Conservation (phyloP, 176 grass and related monocot species). For the Typha latifolia region DNA sequence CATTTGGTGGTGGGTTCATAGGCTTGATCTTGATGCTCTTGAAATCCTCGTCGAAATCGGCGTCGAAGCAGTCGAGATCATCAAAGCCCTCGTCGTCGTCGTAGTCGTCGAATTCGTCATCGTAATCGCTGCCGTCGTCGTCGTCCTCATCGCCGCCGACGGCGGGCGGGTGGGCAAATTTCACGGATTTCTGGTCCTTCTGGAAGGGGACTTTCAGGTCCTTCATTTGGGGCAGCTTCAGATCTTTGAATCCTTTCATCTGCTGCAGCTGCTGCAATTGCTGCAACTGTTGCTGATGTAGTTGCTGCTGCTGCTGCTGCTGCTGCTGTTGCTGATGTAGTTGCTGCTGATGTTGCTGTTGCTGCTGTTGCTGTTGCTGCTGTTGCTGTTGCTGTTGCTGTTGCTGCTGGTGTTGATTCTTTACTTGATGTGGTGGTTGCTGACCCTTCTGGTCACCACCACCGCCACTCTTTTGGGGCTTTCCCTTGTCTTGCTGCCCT, state of each 20-base stretch:
- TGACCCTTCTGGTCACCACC: neutral
- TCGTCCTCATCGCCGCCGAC: neutral
- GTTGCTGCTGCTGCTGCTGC: constrained; percentile 20
- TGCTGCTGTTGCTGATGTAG: constrained; percentile 45
- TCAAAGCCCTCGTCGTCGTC: neutral
- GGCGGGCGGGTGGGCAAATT: constrained; percentile 29
- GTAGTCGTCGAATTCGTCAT: constrained; percentile 11
- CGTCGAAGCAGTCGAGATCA: neutral
- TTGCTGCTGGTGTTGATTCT: too few species aligned
- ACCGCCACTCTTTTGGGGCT: constrained; percentile 24
- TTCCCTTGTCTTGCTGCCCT: neutral
- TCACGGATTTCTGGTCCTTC: constrained; percentile 55
- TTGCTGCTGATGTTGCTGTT: constrained; percentile 2
- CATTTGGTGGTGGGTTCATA: neutral
- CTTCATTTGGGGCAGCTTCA: constrained; percentile 52
- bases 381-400: constrained; percentile 34
- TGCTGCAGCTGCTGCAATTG: constrained; percentile 47
- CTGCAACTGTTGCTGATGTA: constrained; percentile 46
- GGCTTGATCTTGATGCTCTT: constrained; percentile 6
- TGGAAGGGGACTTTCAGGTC: constrained; percentile 45
- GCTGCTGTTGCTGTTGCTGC: constrained; percentile 19
- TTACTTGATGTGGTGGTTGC: too few species aligned
- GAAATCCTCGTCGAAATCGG: constrained; percentile 3
- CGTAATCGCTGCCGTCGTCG: constrained; percentile 16
- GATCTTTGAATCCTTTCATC: constrained; percentile 63